A percentile compares a stretch with the other conserved stretches of the same genome.
These are phyloP conservation scores for Sclerotinia nivalis DNA, from an alignment of 2,329 filamentous ascomycete species.

Conservation along the genomic window DNA sequence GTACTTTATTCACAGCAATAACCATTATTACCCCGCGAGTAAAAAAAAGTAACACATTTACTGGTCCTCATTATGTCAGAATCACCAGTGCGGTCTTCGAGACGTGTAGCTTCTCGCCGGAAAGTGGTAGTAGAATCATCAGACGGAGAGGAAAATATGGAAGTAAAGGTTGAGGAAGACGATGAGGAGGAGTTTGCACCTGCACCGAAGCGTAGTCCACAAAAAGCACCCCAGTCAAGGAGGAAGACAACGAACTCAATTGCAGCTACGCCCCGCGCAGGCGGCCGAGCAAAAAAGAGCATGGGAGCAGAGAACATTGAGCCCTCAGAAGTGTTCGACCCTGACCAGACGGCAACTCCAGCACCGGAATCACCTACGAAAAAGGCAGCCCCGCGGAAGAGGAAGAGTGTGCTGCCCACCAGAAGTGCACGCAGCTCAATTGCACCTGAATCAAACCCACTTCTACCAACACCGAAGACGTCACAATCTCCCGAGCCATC, in stretches of 20 bases:
- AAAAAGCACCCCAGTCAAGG: conserved; percentile 55
- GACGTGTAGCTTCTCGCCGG: conserved; percentile 64
- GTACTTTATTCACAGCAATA: neutral
- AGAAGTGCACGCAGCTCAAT: conserved; percentile 38
- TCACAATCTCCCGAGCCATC: conserved; percentile 59
- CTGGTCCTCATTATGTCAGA: conserved; percentile 30
- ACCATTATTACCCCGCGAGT: conserved; percentile 20
- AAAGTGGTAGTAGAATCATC: conserved; percentile 74
- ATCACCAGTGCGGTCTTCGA: conserved; percentile 55
- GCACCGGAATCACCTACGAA: conserved; percentile 57
- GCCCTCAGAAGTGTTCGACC: conserved; percentile 60
- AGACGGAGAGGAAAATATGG: conserved; percentile 71
- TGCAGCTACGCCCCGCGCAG: conserved; percentile 33
- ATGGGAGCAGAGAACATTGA: conserved; percentile 53
- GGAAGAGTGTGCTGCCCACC: conserved; percentile 57
- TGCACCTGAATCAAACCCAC: conserved; percentile 40
- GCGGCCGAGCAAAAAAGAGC: conserved; percentile 46
- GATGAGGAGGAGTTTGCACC: conserved; percentile 74
- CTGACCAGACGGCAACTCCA: conserved; percentile 51
- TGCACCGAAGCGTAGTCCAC: conserved; percentile 54
- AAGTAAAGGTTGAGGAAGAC: conserved; percentile 60
- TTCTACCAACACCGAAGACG: conserved; percentile 53
- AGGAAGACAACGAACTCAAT: conserved; percentile 46
- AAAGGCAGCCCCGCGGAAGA: conserved; percentile 63
- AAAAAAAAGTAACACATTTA: conserved; percentile 23